A percentile compares a stretch with the other conserved stretches of the same genome.
Evolutionary conservation across 2,329 filamentous ascomycete genomes (phyloP).

Genomic region (Lachnellula arida): DNA sequence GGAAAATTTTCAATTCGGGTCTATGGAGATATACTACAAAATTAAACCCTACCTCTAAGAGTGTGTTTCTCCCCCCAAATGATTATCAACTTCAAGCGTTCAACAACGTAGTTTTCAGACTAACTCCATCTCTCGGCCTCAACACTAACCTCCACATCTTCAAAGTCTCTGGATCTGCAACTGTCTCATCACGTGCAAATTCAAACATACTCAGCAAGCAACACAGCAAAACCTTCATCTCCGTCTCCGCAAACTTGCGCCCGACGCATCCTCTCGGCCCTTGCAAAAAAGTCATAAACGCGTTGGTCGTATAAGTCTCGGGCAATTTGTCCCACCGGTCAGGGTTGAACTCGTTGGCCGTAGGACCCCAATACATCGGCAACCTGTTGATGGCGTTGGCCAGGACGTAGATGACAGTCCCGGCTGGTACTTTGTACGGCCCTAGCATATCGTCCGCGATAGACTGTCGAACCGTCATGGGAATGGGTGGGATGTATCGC

Average conservation of each 20-base stretch:
- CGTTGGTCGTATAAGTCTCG: slow-evolving; percentile 34
- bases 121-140: slow-evolving; percentile 40
- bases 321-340: slow-evolving; percentile 40
- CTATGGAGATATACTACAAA: not conserved
- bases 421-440: slow-evolving; percentile 37
- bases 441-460: slow-evolving; percentile 37
- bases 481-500: slow-evolving; percentile 42
- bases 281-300: slow-evolving; percentile 33
- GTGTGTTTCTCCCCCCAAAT: not conserved
- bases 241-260: slow-evolving; percentile 33
- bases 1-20: too few species aligned
- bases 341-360: slow-evolving; percentile 38
- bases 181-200: slow-evolving; percentile 34
- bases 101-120: slow-evolving; percentile 33
- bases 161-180: slow-evolving; percentile 40
- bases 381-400: slow-evolving; percentile 40
- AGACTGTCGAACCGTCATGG: slow-evolving; percentile 41
- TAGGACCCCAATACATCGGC: slow-evolving; percentile 38
- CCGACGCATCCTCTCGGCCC: slow-evolving; percentile 33
- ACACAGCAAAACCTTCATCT: slow-evolving; percentile 34
- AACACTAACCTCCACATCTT: slow-evolving; percentile 46
- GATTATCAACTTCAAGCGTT: not conserved
- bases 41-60: not conserved
- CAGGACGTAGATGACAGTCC: slow-evolving; percentile 40
- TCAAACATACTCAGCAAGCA: slow-evolving; percentile 33